Evolutionary conservation across 257 asterid genomes (phyloP).

Genomic region (Nicotiana tomentosiformis): DNA sequence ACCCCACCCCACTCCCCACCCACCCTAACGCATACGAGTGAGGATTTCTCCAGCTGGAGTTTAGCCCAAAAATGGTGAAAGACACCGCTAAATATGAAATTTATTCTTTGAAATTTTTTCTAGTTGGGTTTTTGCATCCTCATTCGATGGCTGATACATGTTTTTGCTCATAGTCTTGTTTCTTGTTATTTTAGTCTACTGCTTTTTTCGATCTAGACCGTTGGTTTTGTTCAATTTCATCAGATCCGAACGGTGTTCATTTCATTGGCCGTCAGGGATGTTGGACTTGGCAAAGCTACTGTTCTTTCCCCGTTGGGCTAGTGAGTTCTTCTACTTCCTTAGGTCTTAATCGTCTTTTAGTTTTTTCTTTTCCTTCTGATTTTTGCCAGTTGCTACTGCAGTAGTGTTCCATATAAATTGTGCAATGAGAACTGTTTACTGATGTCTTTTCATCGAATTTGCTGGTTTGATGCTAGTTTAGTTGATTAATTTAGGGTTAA

Average conservation of each 20-base stretch:
- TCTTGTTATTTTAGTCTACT: background rate
- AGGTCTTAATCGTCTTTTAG: background rate
- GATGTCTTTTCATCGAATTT: background rate
- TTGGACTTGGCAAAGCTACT: constrained; percentile 21
- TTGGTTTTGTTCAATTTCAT: constrained; percentile 11
- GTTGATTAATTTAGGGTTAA: background rate
- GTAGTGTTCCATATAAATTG: background rate
- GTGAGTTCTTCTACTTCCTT: constrained; percentile 27
- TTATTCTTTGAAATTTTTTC: constrained; percentile 16
- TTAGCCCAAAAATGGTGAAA: background rate
- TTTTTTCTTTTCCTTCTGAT: background rate
- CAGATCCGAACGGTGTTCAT: constrained; percentile 40
- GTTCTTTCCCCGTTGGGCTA: constrained; percentile 21
- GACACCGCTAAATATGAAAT: background rate
- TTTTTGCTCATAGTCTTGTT: constrained; percentile 21
- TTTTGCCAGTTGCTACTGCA: background rate
- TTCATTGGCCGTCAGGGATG: constrained; percentile 42
- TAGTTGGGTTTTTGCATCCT: constrained; percentile 16
- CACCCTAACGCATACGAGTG: constrained; percentile 15
- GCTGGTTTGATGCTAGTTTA: background rate
- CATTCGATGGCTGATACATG: constrained; percentile 17
- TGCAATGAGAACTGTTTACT: background rate
- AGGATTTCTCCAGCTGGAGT: background rate
- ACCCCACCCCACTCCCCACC: background rate
- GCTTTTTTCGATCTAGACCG: constrained; percentile 11